Evolutionary conservation across 805 yeast species (phyloP).

Genomic region (Clavispora asparagi): DNA sequence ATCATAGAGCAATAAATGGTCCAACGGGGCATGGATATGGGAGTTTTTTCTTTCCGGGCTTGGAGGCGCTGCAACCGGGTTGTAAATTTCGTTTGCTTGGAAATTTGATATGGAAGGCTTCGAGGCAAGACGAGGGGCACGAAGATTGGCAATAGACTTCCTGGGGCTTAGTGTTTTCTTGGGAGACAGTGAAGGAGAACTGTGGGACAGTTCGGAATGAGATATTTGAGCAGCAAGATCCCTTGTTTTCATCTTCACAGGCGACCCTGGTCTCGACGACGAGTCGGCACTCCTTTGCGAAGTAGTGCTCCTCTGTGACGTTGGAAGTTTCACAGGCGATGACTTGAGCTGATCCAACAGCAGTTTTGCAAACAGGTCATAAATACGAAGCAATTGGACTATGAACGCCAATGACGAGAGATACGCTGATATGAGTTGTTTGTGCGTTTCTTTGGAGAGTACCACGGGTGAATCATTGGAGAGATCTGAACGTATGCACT

Average conservation of each 20-base stretch:
- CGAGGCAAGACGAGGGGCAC: not conserved
- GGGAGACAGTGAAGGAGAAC: not conserved
- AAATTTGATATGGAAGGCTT: slow-evolving; percentile 23
- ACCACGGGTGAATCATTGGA: slow-evolving; percentile 1
- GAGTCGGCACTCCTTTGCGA: not conserved
- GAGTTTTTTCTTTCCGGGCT: not conserved
- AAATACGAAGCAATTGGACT: slow-evolving; percentile 63
- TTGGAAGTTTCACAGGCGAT: not conserved
- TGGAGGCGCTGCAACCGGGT: slow-evolving; percentile 19
- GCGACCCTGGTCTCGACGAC: not conserved
- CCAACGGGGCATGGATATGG: not conserved
- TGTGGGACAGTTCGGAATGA: not conserved
- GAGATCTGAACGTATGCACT: slow-evolving; percentile 5
- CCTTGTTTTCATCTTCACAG: not conserved
- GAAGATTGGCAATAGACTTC: slow-evolving; percentile 1
- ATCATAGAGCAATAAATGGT: not conserved
- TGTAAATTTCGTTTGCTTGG: slow-evolving; percentile 19
- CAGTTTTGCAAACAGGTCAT: slow-evolving; percentile 29
- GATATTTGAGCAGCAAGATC: not conserved
- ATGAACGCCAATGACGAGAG: slow-evolving; percentile 50
- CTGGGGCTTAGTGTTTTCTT: not conserved
- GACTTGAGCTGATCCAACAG: slow-evolving; percentile 1
- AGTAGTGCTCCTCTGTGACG: not conserved
- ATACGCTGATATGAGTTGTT: slow-evolving; percentile 43
- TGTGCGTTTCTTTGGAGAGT: slow-evolving; percentile 29